These are phyloP conservation scores for Shiraia bambusicola DNA, from an alignment of 2,329 filamentous ascomycete species.

Conservation along the genomic window DNA sequence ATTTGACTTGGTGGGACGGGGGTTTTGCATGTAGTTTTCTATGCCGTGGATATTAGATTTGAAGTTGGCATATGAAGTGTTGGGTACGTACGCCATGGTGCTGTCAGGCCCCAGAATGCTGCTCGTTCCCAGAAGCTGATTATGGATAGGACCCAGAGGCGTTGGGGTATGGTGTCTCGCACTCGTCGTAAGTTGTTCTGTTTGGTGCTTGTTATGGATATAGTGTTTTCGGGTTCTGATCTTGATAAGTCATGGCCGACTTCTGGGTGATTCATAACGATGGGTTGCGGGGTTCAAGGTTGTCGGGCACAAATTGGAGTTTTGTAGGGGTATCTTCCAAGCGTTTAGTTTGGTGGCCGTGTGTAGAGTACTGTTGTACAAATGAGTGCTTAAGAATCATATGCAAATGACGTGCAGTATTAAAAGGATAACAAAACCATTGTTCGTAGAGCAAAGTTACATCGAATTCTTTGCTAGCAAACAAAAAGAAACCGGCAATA, in stretches of 20 bases:
- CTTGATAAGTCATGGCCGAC: constrained; percentile 1
- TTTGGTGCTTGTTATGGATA: neutral
- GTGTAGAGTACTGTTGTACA: too few species aligned
- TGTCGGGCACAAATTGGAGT: too few species aligned
- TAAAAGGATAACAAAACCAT: too few species aligned
- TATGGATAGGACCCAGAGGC: constrained; percentile 28
- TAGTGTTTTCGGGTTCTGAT: constrained; percentile 8
- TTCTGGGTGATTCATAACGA: too few species aligned
- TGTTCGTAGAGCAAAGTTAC: too few species aligned
- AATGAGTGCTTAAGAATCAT: too few species aligned
- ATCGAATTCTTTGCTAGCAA: too few species aligned
- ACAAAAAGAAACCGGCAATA: too few species aligned
- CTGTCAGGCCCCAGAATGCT: constrained; percentile 33
- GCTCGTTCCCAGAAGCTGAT: constrained; percentile 32
- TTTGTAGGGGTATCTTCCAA: too few species aligned
- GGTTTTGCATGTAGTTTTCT: constrained; percentile 51
- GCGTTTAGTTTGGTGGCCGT: too few species aligned
- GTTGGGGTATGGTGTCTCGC: constrained; percentile 23
- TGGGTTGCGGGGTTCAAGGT: too few species aligned
- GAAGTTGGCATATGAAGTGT: neutral
- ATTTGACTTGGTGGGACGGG: constrained; percentile 18
- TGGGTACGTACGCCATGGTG: constrained; percentile 35
- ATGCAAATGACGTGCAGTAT: too few species aligned
- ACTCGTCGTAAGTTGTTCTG: constrained; percentile 19
- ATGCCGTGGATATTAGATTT: constrained; percentile 3